Base-by-base conservation (phyloP, 192 early-diverging fungal species). In the Thamnidium elegans region DNA sequence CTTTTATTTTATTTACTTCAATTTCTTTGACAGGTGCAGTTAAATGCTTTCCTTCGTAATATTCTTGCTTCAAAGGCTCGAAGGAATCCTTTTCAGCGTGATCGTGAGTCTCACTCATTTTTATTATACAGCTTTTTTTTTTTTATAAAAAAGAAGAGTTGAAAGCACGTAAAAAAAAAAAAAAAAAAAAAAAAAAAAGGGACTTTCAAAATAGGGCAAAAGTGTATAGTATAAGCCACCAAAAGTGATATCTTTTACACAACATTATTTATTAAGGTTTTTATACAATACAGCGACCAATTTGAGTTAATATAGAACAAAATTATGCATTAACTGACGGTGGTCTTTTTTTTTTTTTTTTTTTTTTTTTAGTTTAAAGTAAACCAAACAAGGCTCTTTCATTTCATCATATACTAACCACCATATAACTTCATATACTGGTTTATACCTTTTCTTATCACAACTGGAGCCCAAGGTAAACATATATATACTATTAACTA, bases 11-110 rank as follows among this genome's bases (percentile, higher is more conserved):
- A 15, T 13, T 62, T 75, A 70, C 73, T 60, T 75, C 63, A 30
- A 75, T 70, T 67, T 75, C 73, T 51, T 70, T 70, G 21, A 75
- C 50, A 54, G 73, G 72, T 45, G 65, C 72, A 34, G 48, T 53
- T 44, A 74, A 34, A 53, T 74, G 72, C 44, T 69, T 74, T 39
- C 72, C 72, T 51, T 68, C 47, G 48, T 55, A 74, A 34, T 48
- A 68, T 23, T 74, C 72, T 42, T 74, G 32, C 26, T 45, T 44
- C 26, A 74, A 34, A 45, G 72, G 67, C 31, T 68, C 72, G 23
- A 69, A 51, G 7, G 67, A 63, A 39, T 74, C 72, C 44, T 74
- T 10, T n/a, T 55, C 36, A 9, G 36, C 36, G 36, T 39, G 36
- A 10, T 39, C 9, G 32, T 17, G 17, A 8, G 14, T 55, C 54